Base-by-base conservation (phyloP, 257 asterid species). In the Solanum pennellii region DNA sequence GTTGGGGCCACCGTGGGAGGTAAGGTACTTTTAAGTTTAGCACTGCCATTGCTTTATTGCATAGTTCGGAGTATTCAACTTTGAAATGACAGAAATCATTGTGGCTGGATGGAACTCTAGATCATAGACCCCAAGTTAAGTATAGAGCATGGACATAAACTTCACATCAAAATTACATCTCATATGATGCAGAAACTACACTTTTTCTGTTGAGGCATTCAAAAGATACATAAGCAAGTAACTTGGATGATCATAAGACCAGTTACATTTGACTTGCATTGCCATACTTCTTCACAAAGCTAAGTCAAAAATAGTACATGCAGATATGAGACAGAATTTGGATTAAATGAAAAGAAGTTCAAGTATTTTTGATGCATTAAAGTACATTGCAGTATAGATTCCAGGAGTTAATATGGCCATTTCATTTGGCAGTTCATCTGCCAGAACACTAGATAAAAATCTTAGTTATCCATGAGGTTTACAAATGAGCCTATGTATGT, bases 1-100 rank as follows among this genome's bases (percentile, higher is more conserved):
- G 33, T 95, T 49, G 99, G 99, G 85, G 99, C 99, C 87, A 93
- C 99, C 9, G 99, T 97, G 47, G 99, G 99, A 93, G 99, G 99
- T 97, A 89, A 65, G 89, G 65, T 59, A 41, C 88, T 65, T 62
- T 49, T 59, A 21, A 3, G 42, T 9, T 41, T 69, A 39, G 11
- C 88, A 69, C 41, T 29, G 39, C 45, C 65, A 44, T 79, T 31
- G 20, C 29, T 79, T 79, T 29, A 18, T 56, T 59, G 71, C 39
- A 29, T 69, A 68, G 71, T 35, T 83, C 39, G 82, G 14, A 59
- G 15, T 9, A 44, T 4, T 21, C 83, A 44, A 44, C 39, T 9
- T 77, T 42, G 62, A 44, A 77, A 68, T 68, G 75, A 14, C 18
- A 77, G 13, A 42, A 25, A 44, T 16, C 14, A 10, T 45, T 29